phyloP scores from a whole-genome alignment of 148 eudicot species.

The Nyssa sinensis region DNA sequence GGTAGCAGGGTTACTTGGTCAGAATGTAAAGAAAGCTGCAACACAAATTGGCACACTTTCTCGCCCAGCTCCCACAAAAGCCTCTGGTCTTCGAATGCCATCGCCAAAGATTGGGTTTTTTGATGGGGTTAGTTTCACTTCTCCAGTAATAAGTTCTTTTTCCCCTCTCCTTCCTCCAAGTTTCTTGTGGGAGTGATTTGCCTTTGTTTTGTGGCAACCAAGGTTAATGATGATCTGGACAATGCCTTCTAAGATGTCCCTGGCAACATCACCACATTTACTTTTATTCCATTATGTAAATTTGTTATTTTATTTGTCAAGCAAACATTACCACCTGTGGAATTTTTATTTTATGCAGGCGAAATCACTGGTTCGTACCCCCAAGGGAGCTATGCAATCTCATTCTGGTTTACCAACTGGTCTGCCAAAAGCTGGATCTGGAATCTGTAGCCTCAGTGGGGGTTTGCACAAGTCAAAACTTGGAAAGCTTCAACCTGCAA shows the following conservation, averaged over 20 bases:
- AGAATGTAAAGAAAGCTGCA: constrained; percentile 35
- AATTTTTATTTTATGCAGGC: constrained; percentile 37
- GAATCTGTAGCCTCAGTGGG: constrained; percentile 34
- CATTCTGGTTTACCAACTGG: constrained; percentile 44
- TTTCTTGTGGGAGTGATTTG: constrained; percentile 6
- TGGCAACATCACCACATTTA: not conserved
- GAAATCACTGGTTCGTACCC: constrained; percentile 58
- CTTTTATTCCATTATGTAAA: not conserved
- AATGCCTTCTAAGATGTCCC: not conserved
- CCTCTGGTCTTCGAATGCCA: constrained; percentile 91
- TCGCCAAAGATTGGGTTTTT: constrained; percentile 95
- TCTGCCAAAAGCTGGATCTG: constrained; percentile 42
- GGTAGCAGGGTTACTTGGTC: constrained; percentile 19
- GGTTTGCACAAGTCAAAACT: constrained; percentile 39
- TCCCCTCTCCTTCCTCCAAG: too few species aligned
- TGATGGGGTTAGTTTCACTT: constrained; percentile 82
- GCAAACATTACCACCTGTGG: not conserved
- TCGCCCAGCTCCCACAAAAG: constrained; percentile 50
- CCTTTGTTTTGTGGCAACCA: not conserved
- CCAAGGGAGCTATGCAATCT: constrained; percentile 45
- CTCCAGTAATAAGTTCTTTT: constrained; percentile 4
- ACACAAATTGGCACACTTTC: constrained; percentile 29
- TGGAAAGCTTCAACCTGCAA: constrained; percentile 31
- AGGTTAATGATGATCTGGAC: not conserved
- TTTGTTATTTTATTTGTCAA: not conserved